Conservation (phyloP, 495 filamentous ascomycete genomes). For the Immersiella caudata region DNA sequence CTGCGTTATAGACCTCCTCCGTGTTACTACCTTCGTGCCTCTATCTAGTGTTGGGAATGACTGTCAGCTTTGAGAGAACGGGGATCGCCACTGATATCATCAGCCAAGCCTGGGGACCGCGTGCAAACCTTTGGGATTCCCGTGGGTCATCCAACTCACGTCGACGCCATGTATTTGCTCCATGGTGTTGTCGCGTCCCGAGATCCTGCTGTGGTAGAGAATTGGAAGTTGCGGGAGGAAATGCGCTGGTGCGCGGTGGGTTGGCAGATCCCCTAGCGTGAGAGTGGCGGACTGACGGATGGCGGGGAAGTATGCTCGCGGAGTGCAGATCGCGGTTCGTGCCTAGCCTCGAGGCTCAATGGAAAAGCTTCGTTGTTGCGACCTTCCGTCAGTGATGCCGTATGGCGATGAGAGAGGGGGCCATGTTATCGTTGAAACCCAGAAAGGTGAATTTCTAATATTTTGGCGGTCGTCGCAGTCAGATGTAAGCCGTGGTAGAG, state of each 20-base stretch:
- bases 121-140: slow-evolving; percentile 50
- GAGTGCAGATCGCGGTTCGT: neutral
- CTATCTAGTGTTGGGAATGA: slow-evolving; percentile 26
- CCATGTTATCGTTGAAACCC: slow-evolving; percentile 25
- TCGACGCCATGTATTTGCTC: slow-evolving; percentile 67
- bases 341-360: neutral
- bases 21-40: slow-evolving; percentile 22
- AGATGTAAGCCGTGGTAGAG: neutral
- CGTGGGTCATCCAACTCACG: slow-evolving; percentile 67
- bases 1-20: slow-evolving; percentile 31
- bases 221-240: neutral
- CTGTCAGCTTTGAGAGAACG: neutral
- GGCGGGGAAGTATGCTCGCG: slow-evolving; percentile 4
- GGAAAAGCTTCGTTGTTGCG: slow-evolving; percentile 1
- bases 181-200: slow-evolving; percentile 46
- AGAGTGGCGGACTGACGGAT: neutral
- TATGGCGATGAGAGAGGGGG: slow-evolving; percentile 15
- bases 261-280: neutral
- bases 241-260: neutral
- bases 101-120: neutral
- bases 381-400: slow-evolving; percentile 26
- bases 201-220: neutral
- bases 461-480: neutral
- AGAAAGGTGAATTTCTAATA: slow-evolving; percentile 4
- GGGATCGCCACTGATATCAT: neutral